Percentiles rank a stretch among this genome's conserved stretches.
Evolutionary conservation across 1,139 yeast genomes (phyloP).

Genomic region (Hemisphaericaspora subhashii): DNA sequence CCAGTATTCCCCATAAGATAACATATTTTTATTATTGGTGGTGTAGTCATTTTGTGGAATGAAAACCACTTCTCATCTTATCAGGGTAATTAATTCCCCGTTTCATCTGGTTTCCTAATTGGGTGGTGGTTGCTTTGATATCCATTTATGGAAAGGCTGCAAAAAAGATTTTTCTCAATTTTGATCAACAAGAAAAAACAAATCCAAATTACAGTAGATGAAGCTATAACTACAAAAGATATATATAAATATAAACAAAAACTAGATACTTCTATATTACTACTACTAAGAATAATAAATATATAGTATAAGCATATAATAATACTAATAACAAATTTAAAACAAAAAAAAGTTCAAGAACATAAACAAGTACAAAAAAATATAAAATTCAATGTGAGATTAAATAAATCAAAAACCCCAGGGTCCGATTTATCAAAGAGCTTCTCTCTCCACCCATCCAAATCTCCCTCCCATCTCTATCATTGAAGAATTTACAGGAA

Average conservation of each 20-base stretch:
- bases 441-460: not conserved
- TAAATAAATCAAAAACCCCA: not conserved
- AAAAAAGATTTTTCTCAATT: not conserved
- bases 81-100: no score
- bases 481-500: not conserved
- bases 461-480: not conserved
- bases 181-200: not conserved
- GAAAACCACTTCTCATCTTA: no score
- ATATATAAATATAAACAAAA: not conserved
- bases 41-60: no score
- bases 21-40: no score
- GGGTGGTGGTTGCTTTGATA: slow-evolving; percentile 1
- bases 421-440: not conserved
- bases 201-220: not conserved
- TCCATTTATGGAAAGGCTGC: slow-evolving; percentile 2
- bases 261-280: not conserved
- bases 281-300: not conserved
- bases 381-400: not conserved
- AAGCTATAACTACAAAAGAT: not conserved
- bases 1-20: no score
- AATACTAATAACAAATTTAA: not conserved
- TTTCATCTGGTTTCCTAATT: slow-evolving; percentile 1
- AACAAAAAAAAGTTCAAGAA: slow-evolving; percentile 1
- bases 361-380: not conserved
- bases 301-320: slow-evolving; percentile 1